These are phyloP conservation scores for Aphanoascus verrucosus DNA, from an alignment of 2,329 filamentous ascomycete genomes.

Conservation along the genomic window DNA sequence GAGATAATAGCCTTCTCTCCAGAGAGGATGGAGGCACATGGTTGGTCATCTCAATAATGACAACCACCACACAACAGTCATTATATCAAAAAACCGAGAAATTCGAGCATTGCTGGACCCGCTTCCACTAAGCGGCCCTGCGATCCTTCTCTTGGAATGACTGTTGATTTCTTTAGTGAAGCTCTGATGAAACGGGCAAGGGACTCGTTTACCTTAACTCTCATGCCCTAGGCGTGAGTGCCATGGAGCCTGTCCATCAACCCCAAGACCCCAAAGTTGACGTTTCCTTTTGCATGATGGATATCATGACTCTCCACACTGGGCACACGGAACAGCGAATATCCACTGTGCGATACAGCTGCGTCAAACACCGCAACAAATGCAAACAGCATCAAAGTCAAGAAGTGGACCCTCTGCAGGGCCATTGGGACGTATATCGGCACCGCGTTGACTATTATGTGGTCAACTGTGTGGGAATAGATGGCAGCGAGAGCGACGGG, in stretches of 20 bases:
- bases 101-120: too few species aligned
- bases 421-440: slow-evolving; percentile 8
- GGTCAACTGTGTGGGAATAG: slow-evolving; percentile 11
- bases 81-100: too few species aligned
- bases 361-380: slow-evolving; percentile 8
- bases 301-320: slow-evolving; percentile 12
- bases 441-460: slow-evolving; percentile 6
- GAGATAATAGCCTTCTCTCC: too few species aligned
- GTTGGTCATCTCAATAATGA: too few species aligned
- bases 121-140: too few species aligned
- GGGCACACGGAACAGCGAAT: slow-evolving; percentile 9
- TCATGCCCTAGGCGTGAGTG: slow-evolving; percentile 4
- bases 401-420: slow-evolving; percentile 8
- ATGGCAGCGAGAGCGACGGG: slow-evolving; percentile 11
- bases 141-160: too few species aligned
- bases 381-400: slow-evolving; percentile 12
- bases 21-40: too few species aligned
- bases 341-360: slow-evolving; percentile 9
- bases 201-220: neutral
- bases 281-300: slow-evolving; percentile 12
- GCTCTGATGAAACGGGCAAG: too few species aligned
- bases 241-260: slow-evolving; percentile 13
- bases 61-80: too few species aligned
- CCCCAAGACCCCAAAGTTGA: slow-evolving; percentile 12
- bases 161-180: too few species aligned